phyloP scores from a whole-genome alignment of 2,329 filamentous ascomycete species.

The Sphaceloma murrayae region DNA sequence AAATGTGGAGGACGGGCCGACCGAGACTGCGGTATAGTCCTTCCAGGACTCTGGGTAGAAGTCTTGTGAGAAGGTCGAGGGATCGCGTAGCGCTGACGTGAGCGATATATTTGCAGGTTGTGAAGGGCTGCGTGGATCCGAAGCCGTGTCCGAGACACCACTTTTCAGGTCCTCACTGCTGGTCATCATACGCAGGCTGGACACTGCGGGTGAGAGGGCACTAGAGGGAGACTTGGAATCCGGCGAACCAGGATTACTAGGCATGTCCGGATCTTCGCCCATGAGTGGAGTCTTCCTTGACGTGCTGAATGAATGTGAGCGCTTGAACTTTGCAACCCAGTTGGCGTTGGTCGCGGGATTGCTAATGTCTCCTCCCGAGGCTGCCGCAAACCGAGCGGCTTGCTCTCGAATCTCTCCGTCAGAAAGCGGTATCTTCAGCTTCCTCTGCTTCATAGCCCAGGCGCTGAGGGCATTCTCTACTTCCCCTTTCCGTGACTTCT shows the following conservation, averaged over 20 bases:
- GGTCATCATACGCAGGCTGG: conserved; percentile 52
- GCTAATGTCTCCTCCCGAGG: conserved; percentile 52
- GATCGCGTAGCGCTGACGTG: background rate
- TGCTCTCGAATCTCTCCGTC: conserved; percentile 80
- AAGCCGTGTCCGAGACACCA: conserved; percentile 46
- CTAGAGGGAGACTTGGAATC: conserved; percentile 24
- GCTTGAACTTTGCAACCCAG: conserved; percentile 94
- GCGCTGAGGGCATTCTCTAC: conserved; percentile 84
- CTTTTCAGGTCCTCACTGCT: conserved; percentile 61
- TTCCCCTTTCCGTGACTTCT: conserved; percentile 39
- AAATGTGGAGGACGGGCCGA: conserved; percentile 67
- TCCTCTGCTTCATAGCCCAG: conserved; percentile 75
- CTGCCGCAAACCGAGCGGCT: conserved; percentile 68
- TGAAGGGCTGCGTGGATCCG: conserved; percentile 1
- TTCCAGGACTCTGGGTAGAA: conserved; percentile 44
- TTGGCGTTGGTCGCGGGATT: conserved; percentile 54
- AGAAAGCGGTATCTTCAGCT: conserved; percentile 61
- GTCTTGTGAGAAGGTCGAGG: conserved; percentile 59
- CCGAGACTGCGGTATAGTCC: conserved; percentile 57
- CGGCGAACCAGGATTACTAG: conserved; percentile 47
- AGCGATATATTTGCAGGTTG: conserved; percentile 6
- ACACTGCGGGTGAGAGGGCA: conserved; percentile 57
- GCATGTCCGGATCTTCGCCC: conserved; percentile 59
- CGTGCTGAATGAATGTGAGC: conserved; percentile 53
- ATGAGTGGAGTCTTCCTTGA: conserved; percentile 46